phyloP scores from a whole-genome alignment of 148 eudicot species.

The Vaccinium myrtillus region DNA sequence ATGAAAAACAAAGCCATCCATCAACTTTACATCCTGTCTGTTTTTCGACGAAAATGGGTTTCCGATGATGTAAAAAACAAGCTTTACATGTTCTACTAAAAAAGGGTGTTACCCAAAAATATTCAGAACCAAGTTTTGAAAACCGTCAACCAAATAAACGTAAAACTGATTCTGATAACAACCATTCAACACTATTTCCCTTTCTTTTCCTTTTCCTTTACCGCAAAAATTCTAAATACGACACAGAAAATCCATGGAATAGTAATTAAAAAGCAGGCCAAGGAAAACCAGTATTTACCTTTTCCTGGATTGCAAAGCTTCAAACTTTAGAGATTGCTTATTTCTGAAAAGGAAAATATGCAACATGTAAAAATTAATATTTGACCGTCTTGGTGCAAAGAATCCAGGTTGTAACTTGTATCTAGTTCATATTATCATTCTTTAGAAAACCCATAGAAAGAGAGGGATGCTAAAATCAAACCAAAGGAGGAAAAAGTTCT shows the following conservation, averaged over 20 bases:
- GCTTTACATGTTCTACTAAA: neutral
- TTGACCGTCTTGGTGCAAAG: neutral
- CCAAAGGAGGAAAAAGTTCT: neutral
- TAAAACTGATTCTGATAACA: neutral
- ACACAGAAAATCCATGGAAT: neutral
- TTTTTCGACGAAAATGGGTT: neutral
- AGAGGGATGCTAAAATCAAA: slow-evolving; percentile 3
- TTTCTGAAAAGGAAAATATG: neutral
- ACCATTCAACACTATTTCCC: neutral
- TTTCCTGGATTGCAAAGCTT: slow-evolving; percentile 12
- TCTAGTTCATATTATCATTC: neutral
- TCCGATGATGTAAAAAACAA: neutral
- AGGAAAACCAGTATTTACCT: slow-evolving; percentile 11
- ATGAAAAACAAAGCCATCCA: neutral
- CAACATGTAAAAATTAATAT: neutral
- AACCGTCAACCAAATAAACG: neutral
- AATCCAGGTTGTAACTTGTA: neutral
- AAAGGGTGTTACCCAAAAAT: neutral
- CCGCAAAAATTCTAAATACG: neutral
- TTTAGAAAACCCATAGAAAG: neutral
- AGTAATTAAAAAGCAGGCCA: neutral
- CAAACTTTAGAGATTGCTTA: neutral
- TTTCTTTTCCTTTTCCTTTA: neutral
- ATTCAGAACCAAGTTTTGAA: neutral
- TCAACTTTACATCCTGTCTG: neutral